Evolutionary conservation across 257 asterid species (phyloP).

Genomic region (Eucommia ulmoides): DNA sequence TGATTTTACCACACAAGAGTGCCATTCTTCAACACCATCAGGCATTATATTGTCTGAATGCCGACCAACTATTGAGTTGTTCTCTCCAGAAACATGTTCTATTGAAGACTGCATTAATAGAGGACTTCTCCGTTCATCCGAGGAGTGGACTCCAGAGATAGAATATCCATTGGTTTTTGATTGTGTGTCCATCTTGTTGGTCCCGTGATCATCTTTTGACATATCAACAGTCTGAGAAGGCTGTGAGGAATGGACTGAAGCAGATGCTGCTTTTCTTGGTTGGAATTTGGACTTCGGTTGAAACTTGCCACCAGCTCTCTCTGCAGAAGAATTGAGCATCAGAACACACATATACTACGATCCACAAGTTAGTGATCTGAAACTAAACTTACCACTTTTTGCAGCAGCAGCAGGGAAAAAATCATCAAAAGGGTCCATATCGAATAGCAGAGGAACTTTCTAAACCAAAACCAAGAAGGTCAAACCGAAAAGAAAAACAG

Average conservation of each 20-base stretch:
- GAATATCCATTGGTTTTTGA: conserved; percentile 23
- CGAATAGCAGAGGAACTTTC: conserved; percentile 15
- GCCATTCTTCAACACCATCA: conserved; percentile 20
- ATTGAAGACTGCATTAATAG: conserved; percentile 5
- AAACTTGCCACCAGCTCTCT: conserved; percentile 40
- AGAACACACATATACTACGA: neutral
- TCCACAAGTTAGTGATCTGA: neutral
- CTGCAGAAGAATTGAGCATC: conserved; percentile 19
- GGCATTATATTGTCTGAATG: conserved; percentile 19
- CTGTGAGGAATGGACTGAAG: conserved; percentile 23
- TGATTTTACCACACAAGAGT: conserved; percentile 25
- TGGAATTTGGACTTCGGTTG: conserved; percentile 51
- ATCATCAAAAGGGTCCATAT: conserved; percentile 35
- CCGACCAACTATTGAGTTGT: conserved; percentile 8
- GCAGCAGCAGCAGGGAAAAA: conserved; percentile 23
- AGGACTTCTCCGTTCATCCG: conserved; percentile 10
- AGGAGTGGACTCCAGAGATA: conserved; percentile 1
- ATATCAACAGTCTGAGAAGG: too few species aligned
- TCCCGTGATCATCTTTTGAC: conserved; percentile 12
- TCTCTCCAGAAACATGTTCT: conserved; percentile 13
- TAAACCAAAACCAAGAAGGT: neutral
- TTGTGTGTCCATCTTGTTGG: conserved; percentile 9
- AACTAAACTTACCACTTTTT: conserved; percentile 27
- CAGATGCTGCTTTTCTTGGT: conserved; percentile 25
- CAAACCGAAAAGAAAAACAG: too few species aligned